Base-by-base conservation (phyloP, 257 asterid genomes). In the Ophiorrhiza pumila region DNA sequence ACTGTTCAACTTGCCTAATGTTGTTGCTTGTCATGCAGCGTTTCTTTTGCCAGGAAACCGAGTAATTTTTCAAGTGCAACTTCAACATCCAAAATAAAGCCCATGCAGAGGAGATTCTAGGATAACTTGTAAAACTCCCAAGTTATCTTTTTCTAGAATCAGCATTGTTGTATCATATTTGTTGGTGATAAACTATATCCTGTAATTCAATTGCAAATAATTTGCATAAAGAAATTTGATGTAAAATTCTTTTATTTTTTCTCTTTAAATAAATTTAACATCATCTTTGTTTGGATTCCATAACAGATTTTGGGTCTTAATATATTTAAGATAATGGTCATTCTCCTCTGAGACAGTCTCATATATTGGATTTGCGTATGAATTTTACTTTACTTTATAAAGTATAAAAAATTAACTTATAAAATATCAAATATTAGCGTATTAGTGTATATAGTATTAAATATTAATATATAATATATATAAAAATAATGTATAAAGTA, bases 81-180 rank as follows among this genome's bases (percentile, higher is more conserved):
- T 45, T 77, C 86, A 62, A 35, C 73, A 71, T 47, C 77, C 37
- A 74, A 66, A 61, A 52, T 45, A 31, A 74, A 73, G 23, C 71
- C 73, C 22, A 31, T 18, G 57, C 64, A 39, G 13, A 55, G 68
- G 73, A 71, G 68, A 67, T 71, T 39, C 45, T 67, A 71, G 59
- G 15, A 39, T 42, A 53, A n/a, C 53, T 65, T 49, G 71, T 18
- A 23, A 45, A 57, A 29, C 7, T 58, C 25, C n/a, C n/a, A n/a
- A 61, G 46, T 32, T 25, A 4, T n/a, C 23, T 18, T 25, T 35
- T n/a, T n/a, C 39, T 43, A 4, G 25, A 45, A n/a, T 42, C 7
- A 31, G 17, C 42, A 8, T 34, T 31, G 37, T 34, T 45, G 25
- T 13, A 20, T 31, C 42, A 6, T 67, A 53, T 34, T 11, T 9